phyloP scores from a whole-genome alignment of 441 rosid species.

The Cnidoscolus chayamansa region DNA sequence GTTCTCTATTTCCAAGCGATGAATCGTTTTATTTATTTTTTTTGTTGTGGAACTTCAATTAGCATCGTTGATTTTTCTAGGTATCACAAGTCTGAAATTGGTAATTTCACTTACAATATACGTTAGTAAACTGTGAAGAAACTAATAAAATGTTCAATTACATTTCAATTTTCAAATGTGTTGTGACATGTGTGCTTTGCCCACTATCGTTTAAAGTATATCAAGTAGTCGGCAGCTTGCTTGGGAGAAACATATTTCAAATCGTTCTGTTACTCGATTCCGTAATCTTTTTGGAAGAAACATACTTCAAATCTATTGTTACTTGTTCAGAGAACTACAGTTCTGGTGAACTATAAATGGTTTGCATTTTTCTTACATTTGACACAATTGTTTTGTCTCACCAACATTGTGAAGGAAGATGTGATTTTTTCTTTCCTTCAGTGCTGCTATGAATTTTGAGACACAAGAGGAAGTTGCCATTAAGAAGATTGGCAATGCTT shows the following conservation, averaged over 20 bases:
- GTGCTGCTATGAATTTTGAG: slow-evolving; percentile 89
- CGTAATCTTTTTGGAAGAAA: neutral
- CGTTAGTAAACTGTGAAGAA: neutral
- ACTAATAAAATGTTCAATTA: neutral
- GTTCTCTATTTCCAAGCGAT: neutral
- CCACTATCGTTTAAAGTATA: no score
- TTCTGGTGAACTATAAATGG: slow-evolving; percentile 3
- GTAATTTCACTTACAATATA: neutral
- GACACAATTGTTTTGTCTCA: slow-evolving; percentile 20
- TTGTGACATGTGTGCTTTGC: neutral
- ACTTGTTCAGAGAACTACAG: neutral
- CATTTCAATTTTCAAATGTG: neutral
- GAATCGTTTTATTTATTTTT: neutral
- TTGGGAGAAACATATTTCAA: neutral
- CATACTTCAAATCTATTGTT: neutral
- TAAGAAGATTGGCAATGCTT: slow-evolving; percentile 96
- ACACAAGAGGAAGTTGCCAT: slow-evolving; percentile 91
- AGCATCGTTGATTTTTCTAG: neutral
- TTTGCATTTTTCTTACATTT: slow-evolving; percentile 12
- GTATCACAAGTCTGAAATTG: neutral
- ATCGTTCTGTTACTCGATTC: neutral
- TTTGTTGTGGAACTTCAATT: neutral
- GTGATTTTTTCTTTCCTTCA: slow-evolving; percentile 33
- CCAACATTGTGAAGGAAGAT: slow-evolving; percentile 32
- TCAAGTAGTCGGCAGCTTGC: neutral